Percentiles rank a stretch among this genome's conserved stretches.
Conservation (phyloP, 2,329 filamentous ascomycete genomes). For the Thelonectria blattea region DNA sequence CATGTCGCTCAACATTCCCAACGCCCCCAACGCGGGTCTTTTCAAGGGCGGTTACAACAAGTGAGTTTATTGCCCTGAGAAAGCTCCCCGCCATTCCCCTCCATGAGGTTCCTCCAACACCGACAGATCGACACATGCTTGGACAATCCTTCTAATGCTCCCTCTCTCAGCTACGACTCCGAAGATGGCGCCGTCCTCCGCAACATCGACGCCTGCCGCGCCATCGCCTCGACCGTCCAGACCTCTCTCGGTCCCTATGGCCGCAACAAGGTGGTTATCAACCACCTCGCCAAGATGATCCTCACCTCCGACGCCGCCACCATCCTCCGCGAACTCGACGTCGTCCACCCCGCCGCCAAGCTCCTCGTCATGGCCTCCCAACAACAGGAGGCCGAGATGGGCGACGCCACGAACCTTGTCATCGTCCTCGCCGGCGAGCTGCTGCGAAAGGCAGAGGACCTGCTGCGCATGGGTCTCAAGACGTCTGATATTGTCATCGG, state of each 20-base stretch:
- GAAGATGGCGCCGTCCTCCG: slow-evolving; percentile 98
- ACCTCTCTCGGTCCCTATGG: slow-evolving; percentile 97
- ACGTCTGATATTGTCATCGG: slow-evolving; percentile 96
- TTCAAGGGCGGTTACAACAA: slow-evolving; percentile 98
- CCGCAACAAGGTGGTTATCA: slow-evolving; percentile 99
- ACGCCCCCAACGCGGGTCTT: slow-evolving; percentile 87
- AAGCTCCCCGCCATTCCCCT: slow-evolving; percentile 38
- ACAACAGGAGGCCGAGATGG: slow-evolving; percentile 99
- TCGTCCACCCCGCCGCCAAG: slow-evolving; percentile 97
- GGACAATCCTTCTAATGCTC: neutral
- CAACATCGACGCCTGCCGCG: slow-evolving; percentile 97
- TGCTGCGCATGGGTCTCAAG: slow-evolving; percentile 96
- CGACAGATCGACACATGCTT: slow-evolving; percentile 1
- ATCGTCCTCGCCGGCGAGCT: slow-evolving; percentile 95
- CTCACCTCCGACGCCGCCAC: slow-evolving; percentile 97
- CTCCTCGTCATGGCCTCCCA: slow-evolving; percentile 98
- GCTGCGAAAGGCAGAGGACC: slow-evolving; percentile 94
- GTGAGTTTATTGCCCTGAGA: slow-evolving; percentile 58
- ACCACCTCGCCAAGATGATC: slow-evolving; percentile 99
- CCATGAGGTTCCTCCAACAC: slow-evolving; percentile 18
- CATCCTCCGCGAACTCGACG: slow-evolving; percentile 95
- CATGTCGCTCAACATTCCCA: slow-evolving; percentile 97
- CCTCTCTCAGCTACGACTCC: slow-evolving; percentile 79
- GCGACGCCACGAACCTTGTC: slow-evolving; percentile 96
- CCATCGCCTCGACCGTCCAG: slow-evolving; percentile 94